These are phyloP conservation scores for Gyrodon lividus DNA, from an alignment of 768 basidiomycete species.

Conservation along the genomic window DNA sequence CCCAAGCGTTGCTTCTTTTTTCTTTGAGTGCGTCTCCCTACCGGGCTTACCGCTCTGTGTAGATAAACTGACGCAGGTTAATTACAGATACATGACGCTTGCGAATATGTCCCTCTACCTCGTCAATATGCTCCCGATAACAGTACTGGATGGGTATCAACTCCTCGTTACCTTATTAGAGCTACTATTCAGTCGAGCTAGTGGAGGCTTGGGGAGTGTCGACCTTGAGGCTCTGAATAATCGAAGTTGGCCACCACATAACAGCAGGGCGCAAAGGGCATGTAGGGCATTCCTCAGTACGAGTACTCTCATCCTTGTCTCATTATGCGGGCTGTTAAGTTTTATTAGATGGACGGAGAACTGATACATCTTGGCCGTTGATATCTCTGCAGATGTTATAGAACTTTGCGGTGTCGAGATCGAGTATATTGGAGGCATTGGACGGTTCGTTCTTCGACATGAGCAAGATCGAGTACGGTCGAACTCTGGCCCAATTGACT, in stretches of 20 bases:
- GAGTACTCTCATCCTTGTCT: conserved; percentile 22
- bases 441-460: too few relatives aligned
- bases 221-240: conserved; percentile 22
- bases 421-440: too few relatives aligned
- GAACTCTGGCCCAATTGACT: too few relatives aligned
- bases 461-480: too few relatives aligned
- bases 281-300: conserved; percentile 16
- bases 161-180: conserved; percentile 42
- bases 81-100: conserved; percentile 56
- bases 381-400: too few relatives aligned
- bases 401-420: too few relatives aligned
- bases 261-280: conserved; percentile 15
- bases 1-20: conserved; percentile 22
- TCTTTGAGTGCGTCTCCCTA: conserved; percentile 52
- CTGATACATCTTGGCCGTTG: conserved; percentile 7
- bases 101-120: conserved; percentile 77
- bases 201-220: conserved; percentile 3
- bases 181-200: conserved; percentile 9
- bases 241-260: background rate
- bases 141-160: conserved; percentile 67
- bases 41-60: background rate
- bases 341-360: conserved; percentile 14
- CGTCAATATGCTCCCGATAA: conserved; percentile 79
- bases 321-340: conserved; percentile 21
- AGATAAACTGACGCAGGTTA: background rate